Evolutionary conservation across 1,284 basidiomycete genomes (phyloP), one percentile per base, ranked within the genome.

Genomic region (Thecaphora thlaspeos): DNA sequence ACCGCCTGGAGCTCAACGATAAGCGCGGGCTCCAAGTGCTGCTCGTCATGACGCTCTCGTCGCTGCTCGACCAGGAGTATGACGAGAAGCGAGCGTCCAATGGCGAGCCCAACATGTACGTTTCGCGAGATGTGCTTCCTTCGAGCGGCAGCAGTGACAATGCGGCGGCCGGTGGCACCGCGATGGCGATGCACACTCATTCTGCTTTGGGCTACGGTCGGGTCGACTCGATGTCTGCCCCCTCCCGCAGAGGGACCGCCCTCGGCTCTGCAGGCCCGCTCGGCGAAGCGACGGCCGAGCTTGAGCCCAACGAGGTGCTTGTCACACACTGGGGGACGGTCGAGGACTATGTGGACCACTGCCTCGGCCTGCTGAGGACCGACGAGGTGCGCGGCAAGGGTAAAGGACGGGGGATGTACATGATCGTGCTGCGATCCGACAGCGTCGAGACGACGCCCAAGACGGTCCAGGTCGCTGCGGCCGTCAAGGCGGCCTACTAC

Each of bases 1-100:
- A 88, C 64, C 80, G 88, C 84, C 86, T 91, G 68, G 88, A 90
- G 56, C 85, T 91, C 40, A 81, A 87, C 10, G 89, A 91, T 69
- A 58, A 53, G 41, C 50, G 55, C 64, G 78, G 89, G 0, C 82
- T 91, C 3, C 89, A 91, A 75, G 88, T 91, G 39, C 83, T 88
- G 41, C 83, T 90, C 22, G 80, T 91, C 43, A 87, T 86, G 2
- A 83, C 87, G 1, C 81, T 90, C 2, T 79, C 90, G 51, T 87
- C 87, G 1, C 88, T 91, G 75, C 83, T 86, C 58, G 89, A 91
- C 71, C 73, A 82, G 34, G 86, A 86, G 64, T 86, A 88, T 42
- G 80, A 80, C 28, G 65, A 73, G 4, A 52, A 55, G 36, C 42
- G 62, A 14, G 51, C 56, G 2, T 30, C 53, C 1, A 32, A 43